phyloP scores from a whole-genome alignment of 2,329 filamentous ascomycete genomes.

The Fusarium sp. region DNA sequence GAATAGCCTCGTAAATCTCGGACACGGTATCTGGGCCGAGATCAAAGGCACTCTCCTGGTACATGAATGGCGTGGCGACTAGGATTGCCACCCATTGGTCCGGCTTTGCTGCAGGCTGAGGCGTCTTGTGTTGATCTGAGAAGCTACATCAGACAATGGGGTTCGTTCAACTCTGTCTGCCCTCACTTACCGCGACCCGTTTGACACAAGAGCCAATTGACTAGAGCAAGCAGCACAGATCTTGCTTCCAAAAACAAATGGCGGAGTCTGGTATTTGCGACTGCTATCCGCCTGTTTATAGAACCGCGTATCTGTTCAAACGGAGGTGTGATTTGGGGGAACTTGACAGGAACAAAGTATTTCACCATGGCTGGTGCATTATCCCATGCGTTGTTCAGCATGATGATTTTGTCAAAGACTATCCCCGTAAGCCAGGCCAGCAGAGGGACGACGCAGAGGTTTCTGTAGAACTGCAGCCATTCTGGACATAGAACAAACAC shows the following conservation, averaged over 20 bases:
- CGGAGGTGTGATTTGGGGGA: conserved; percentile 5
- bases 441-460: conserved; percentile 15
- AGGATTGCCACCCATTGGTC: conserved; percentile 10
- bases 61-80: neutral
- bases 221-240: neutral
- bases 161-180: accelerated
- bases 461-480: conserved; percentile 20
- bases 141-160: neutral
- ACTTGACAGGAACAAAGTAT: conserved; percentile 20
- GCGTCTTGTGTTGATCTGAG: neutral
- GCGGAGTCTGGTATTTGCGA: neutral
- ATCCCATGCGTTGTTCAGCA: conserved; percentile 19
- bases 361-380: conserved; percentile 16
- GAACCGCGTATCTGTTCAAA: conserved; percentile 12
- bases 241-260: neutral
- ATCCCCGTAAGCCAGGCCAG: conserved; percentile 16
- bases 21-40: neutral
- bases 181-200: neutral
- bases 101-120: neutral
- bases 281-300: neutral
- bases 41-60: neutral
- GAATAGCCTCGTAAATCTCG: neutral
- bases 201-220: conserved; percentile 7
- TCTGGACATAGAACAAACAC: conserved; percentile 16
- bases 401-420: conserved; percentile 11